Base-by-base conservation (phyloP, 2,329 filamentous ascomycete genomes). In the Penicillium psychrosexuale region DNA sequence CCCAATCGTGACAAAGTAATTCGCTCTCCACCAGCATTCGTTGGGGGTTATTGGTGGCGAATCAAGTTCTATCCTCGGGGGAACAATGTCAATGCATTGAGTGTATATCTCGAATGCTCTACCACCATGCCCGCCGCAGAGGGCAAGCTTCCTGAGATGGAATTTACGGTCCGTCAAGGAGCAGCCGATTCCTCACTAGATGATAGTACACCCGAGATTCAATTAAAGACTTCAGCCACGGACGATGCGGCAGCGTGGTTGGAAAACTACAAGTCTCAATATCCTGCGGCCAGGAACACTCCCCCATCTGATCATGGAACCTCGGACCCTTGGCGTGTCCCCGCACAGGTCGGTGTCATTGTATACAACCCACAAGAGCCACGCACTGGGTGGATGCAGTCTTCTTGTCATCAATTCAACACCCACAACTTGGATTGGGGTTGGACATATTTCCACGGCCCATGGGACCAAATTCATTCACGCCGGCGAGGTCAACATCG, bases 11-110 rank as follows among this genome's bases (percentile, higher is more conserved):
- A 80, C 36, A 75, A 79, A 38, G 74, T 86, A 59, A 83, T 86
- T 78, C 80, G 79, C 30, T 86, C 84, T 6, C 81, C 78, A 0
- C 66, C 77, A 6, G 80, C 83, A 11, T 78, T 71, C 27, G 74
- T 86, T 53, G 84, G 82, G 19, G 83, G 82, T 19, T 80, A 82
- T 57, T 83, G 85, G 66, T 87, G 84, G 84, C 83, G 80, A 52
- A 82, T 87, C 73, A 86, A 86, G 67, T 83, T 86, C 65, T 86
- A 83, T 61, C 84, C 84, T 2, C 78, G 78, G 42, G 84, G 84
- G 19, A 84, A 86, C 63, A 79, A 81, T 59, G 79, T 80, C 2
- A 78, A 80, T 37, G 81, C 81, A 31, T 66, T 86, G 49, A 85
- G 83, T 60, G 75, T 85, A 24, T 87, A 86, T 61, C 71, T 87